These are phyloP conservation scores for Pseudogymnoascus sp. DNA, from an alignment of 2,329 filamentous ascomycete genomes.

Conservation along the genomic window DNA sequence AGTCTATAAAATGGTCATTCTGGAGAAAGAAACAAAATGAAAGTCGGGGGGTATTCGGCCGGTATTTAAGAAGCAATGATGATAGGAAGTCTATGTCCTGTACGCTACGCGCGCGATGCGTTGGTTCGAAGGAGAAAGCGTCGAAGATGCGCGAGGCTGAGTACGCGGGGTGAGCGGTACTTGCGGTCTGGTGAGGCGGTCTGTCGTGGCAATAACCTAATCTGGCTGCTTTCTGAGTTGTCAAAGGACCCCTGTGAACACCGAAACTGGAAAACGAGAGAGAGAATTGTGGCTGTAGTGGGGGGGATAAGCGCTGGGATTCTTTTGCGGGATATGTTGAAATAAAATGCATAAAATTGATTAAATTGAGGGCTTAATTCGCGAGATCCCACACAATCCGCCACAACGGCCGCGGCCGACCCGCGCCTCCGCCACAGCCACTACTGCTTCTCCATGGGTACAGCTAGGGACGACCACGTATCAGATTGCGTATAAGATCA, in stretches of 20 bases:
- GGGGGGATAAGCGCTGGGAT: constrained; percentile 6
- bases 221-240: not conserved
- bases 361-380: constrained; percentile 1
- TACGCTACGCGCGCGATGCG: constrained; percentile 7
- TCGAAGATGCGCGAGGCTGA: constrained; percentile 10
- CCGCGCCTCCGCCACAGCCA: not conserved
- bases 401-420: not conserved
- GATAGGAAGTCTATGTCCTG: constrained; percentile 3
- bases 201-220: not conserved
- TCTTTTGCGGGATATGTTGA: not conserved
- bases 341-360: not conserved
- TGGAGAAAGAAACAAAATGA: constrained; percentile 16
- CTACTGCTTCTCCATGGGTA: not conserved
- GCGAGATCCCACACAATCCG: not conserved
- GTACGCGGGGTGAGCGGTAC: not conserved
- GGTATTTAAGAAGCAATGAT: constrained; percentile 8
- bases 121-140: not conserved
- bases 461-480: not conserved
- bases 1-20: constrained; percentile 28
- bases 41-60: not conserved
- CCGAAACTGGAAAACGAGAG: too few species aligned
- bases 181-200: constrained; percentile 5
- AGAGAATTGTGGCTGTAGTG: not conserved
- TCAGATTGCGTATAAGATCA: not conserved
- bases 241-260: not conserved